phyloP scores from a whole-genome alignment of 805 yeast genomes.

The Candida nemodendra region DNA sequence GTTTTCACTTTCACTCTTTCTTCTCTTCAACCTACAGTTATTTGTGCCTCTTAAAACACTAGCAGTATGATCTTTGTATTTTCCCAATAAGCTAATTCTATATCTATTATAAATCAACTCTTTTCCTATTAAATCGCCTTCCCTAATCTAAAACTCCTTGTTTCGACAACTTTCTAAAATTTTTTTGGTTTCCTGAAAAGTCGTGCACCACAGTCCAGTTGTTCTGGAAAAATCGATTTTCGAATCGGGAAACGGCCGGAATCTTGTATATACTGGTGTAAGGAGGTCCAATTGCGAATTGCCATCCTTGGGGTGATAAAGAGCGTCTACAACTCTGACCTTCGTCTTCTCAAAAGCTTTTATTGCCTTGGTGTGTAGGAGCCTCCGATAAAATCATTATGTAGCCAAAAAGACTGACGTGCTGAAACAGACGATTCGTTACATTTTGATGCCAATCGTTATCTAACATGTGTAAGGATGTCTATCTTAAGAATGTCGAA shows the following conservation, averaged over 20 bases:
- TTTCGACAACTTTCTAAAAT: conserved; percentile 13
- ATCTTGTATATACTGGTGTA: too few relatives aligned
- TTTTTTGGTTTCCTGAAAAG: conserved; percentile 12
- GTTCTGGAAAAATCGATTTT: conserved; percentile 18
- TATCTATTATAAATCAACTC: neutral
- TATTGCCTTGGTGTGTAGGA: too few relatives aligned
- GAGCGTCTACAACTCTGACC: too few relatives aligned
- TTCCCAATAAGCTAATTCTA: neutral
- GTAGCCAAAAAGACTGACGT: too few relatives aligned
- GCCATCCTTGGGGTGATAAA: too few relatives aligned
- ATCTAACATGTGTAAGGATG: too few relatives aligned
- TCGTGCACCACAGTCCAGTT: conserved; percentile 9
- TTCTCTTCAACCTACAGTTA: neutral
- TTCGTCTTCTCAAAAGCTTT: too few relatives aligned
- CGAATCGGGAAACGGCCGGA: neutral
- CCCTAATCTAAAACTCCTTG: neutral
- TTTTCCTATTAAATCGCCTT: neutral
- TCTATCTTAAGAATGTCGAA: too few relatives aligned
- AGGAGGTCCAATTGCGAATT: too few relatives aligned
- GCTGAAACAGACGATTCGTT: too few relatives aligned
- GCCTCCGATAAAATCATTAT: too few relatives aligned
- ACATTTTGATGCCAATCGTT: too few relatives aligned
- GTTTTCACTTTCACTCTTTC: neutral
- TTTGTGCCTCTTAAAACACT: neutral
- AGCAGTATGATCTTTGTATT: neutral